phyloP scores from a whole-genome alignment of 768 basidiomycete genomes.

The Terana coerulea region DNA sequence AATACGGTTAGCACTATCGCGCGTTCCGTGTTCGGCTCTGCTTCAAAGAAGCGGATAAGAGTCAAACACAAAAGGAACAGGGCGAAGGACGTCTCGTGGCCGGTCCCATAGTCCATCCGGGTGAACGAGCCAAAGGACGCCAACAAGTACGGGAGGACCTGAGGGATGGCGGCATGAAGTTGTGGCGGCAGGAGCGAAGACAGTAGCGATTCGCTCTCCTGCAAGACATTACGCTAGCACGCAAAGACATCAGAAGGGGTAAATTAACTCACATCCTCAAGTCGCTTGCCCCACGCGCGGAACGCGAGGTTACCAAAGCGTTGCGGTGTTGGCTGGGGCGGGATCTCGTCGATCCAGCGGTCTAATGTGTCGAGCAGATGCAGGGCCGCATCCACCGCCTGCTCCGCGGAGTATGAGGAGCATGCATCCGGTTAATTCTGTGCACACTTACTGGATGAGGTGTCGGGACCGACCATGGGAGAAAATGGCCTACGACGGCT shows the following conservation, averaged over 20 bases:
- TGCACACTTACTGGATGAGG: conserved; percentile 23
- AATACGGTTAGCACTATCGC: conserved; percentile 59
- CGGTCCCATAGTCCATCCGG: conserved; percentile 95
- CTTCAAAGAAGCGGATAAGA: conserved; percentile 63
- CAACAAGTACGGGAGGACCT: conserved; percentile 74
- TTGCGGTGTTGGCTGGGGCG: conserved; percentile 68
- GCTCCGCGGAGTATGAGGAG: conserved; percentile 7
- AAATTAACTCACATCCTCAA: conserved; percentile 62
- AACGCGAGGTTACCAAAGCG: conserved; percentile 93
- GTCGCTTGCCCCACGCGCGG: conserved; percentile 72
- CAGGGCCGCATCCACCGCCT: conserved; percentile 50
- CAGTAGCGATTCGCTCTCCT: conserved; percentile 56
- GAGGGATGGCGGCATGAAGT: conserved; percentile 45
- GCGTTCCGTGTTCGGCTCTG: conserved; percentile 59
- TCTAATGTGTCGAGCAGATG: conserved; percentile 63
- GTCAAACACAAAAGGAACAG: conserved; percentile 71
- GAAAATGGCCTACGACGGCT: conserved; percentile 62
- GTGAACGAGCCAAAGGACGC: conserved; percentile 86
- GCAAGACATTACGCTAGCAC: background rate
- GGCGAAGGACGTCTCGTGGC: conserved; percentile 89
- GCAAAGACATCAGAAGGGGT: conserved; percentile 4
- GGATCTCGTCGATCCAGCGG: conserved; percentile 78
- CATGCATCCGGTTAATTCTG: conserved; percentile 6
- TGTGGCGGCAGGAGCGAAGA: conserved; percentile 43
- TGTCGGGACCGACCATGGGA: conserved; percentile 37